These are phyloP conservation scores for Pseudonitzschia delicatissima DNA, from an alignment of 108 stramenopile species.

Conservation along the genomic window DNA sequence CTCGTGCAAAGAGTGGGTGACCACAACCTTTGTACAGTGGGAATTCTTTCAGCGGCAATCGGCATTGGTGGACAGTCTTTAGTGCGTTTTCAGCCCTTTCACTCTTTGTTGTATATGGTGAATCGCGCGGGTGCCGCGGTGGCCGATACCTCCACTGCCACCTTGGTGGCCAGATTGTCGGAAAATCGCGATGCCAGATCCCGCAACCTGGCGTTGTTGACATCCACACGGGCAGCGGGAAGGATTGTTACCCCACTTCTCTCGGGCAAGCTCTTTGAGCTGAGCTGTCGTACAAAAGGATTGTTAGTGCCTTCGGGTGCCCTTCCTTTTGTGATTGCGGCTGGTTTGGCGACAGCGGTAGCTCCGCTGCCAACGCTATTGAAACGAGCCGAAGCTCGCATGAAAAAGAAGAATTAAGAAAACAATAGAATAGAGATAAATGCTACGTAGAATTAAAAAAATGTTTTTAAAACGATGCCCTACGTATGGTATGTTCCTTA, in stretches of 20 bases:
- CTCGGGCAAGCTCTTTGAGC: slow-evolving; percentile 24
- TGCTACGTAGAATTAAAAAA: no score
- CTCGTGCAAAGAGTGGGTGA: slow-evolving; percentile 17
- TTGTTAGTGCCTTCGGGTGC: slow-evolving; percentile 8
- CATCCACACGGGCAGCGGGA: slow-evolving; percentile 32
- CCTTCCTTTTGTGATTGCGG: slow-evolving; percentile 18
- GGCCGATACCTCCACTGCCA: slow-evolving; percentile 37
- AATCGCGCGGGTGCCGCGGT: slow-evolving; percentile 27
- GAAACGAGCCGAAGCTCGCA: slow-evolving; percentile 4
- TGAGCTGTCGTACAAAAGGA: slow-evolving; percentile 11
- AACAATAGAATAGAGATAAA: background rate
- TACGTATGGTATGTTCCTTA: no score
- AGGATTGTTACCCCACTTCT: slow-evolving; percentile 32
- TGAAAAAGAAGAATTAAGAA: background rate
- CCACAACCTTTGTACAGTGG: slow-evolving; percentile 11
- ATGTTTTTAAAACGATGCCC: no score
- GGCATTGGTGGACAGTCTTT: slow-evolving; percentile 25
- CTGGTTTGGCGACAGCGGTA: slow-evolving; percentile 1
- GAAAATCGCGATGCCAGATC: slow-evolving; percentile 13
- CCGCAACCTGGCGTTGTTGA: slow-evolving; percentile 23
- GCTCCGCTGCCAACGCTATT: slow-evolving; percentile 19
- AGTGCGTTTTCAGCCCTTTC: slow-evolving; percentile 24
- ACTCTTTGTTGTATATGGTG: slow-evolving; percentile 22
- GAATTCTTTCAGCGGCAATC: slow-evolving; percentile 3
- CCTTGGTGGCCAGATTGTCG: slow-evolving; percentile 32